Base-by-base conservation (phyloP, 2,329 filamentous ascomycete species). In the Stemphylium beticola region DNA sequence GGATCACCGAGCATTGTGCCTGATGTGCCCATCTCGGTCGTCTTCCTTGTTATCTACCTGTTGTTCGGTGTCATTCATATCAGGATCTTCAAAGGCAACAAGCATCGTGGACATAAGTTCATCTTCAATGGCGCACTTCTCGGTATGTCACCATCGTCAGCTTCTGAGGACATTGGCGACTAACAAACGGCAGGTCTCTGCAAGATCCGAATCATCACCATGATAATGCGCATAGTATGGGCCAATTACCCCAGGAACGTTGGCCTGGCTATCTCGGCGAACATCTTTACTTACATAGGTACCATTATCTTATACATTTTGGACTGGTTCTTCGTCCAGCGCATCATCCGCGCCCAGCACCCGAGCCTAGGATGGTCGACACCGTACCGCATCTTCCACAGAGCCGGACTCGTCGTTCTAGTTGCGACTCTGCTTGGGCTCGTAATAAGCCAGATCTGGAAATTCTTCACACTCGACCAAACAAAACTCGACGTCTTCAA, bases 271-370 rank as follows among this genome's bases (percentile, higher is more conserved):
- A 84, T 86, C 39, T 82, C 83, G 1, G 85, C 90, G 2, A 81
- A 82, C 59, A 83, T 93, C 66, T 87, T 95, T 66, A 85, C 90
- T 53, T 86, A 87, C 47, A 87, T 88, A 0, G 91, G 91, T 36
- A 87, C 92, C 15, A 75, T 96, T 39, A 76, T 96, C n/a, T 79
- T 96, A 17, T 93, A 90, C 74, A 78, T 93, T 66, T 77, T 92
- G 72, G 93, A 96, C 77, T 79, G 96, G 58, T 81, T 95, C 69
- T 90, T 93, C 70, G 78, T 87, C 0, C 90, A 93, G 74, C 85
- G 92, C 44, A 81, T 96, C 22, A 74, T 95, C 22, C 85, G 92
- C 51, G 88, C 89, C 8, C 85, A 86, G 50, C 89, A 93, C 66
- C 90, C 90, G 0, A 71, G 74, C 2, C 74, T 91, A 29, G 91